These are phyloP conservation scores for Wickerhamiella kurtzmanii DNA, from an alignment of 805 yeast genomes.

Conservation along the genomic window DNA sequence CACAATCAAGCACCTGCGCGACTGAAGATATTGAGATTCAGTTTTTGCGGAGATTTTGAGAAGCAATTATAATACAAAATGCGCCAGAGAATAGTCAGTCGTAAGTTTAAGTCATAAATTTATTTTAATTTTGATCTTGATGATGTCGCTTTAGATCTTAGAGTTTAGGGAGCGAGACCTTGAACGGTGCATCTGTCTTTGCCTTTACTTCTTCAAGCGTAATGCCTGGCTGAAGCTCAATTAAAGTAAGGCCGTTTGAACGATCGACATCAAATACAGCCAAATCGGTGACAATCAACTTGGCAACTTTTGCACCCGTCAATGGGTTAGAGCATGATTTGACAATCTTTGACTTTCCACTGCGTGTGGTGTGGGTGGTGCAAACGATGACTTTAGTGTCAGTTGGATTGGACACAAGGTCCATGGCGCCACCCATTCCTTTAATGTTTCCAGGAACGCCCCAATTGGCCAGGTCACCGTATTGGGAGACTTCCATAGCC, in stretches of 20 bases:
- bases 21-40: no score
- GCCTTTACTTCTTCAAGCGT: conserved; percentile 29
- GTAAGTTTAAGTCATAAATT: no score
- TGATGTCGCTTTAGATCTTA: conserved; percentile 1
- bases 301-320: conserved; percentile 35
- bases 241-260: conserved; percentile 28
- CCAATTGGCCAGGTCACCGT: conserved; percentile 42
- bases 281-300: conserved; percentile 33
- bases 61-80: no score
- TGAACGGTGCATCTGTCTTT: conserved; percentile 32
- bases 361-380: conserved; percentile 37
- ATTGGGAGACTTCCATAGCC: conserved; percentile 36
- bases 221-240: conserved; percentile 32
- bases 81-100: no score
- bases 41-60: no score
- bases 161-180: conserved; percentile 18
- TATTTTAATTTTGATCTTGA: no score
- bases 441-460: conserved; percentile 38
- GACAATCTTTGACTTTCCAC: conserved; percentile 36
- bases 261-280: conserved; percentile 37
- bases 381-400: conserved; percentile 34
- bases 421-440: conserved; percentile 47
- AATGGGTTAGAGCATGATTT: conserved; percentile 34
- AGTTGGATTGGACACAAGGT: conserved; percentile 35
- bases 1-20: no score